A percentile compares a stretch with the other conserved stretches of the same genome.
These are phyloP conservation scores for Scheffersomyces parashehatae DNA, from an alignment of 1,139 yeast species.

Conservation along the genomic window DNA sequence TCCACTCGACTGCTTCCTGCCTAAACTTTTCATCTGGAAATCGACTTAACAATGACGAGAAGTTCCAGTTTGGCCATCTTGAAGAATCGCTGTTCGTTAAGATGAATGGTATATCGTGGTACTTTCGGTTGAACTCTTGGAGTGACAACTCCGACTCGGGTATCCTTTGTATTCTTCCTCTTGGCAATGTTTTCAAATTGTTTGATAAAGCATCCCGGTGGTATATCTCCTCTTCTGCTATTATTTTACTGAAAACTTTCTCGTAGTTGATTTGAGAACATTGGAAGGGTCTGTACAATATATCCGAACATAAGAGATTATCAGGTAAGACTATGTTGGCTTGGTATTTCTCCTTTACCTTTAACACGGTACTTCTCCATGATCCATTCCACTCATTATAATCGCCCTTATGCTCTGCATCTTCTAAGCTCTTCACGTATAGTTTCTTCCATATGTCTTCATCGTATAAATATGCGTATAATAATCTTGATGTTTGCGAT, in stretches of 20 bases:
- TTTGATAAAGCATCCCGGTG: constrained; percentile 24
- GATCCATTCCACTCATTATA: constrained; percentile 64
- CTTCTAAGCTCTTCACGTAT: constrained; percentile 32
- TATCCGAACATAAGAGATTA: constrained; percentile 51
- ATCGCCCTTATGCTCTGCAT: constrained; percentile 13
- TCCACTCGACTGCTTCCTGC: constrained; percentile 87
- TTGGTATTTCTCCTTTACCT: constrained; percentile 30
- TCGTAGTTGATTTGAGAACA: constrained; percentile 69
- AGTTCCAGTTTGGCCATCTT: constrained; percentile 73
- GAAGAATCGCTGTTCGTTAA: constrained; percentile 36
- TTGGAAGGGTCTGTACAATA: constrained; percentile 75
- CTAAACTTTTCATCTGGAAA: constrained; percentile 68
- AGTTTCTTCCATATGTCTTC: constrained; percentile 79
- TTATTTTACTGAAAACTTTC: constrained; percentile 45
- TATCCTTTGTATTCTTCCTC: constrained; percentile 48
- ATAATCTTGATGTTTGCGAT: constrained; percentile 61
- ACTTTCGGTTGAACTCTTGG: constrained; percentile 45
- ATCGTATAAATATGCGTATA: constrained; percentile 69
- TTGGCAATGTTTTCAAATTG: constrained; percentile 22
- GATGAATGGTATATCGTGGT: constrained; percentile 68
- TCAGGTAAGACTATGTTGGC: constrained; percentile 42
- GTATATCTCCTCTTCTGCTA: constrained; percentile 45
- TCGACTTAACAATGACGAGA: constrained; percentile 46
- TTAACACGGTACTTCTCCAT: constrained; percentile 68
- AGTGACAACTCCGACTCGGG: constrained; percentile 40